Conservation (phyloP, 768 basidiomycete species). For the Psilocybe subaeruginosa region DNA sequence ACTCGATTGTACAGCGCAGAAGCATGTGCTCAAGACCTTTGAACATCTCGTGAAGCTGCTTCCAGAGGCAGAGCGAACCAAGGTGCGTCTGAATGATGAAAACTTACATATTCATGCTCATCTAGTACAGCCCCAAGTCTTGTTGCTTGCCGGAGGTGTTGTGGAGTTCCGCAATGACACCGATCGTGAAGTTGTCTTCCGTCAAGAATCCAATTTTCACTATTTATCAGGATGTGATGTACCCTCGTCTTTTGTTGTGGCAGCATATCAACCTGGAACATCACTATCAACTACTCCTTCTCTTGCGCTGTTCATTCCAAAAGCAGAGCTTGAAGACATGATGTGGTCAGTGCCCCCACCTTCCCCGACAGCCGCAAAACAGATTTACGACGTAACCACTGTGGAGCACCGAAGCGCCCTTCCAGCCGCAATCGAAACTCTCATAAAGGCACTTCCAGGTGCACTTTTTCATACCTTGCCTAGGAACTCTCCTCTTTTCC, state of each 20-base stretch:
- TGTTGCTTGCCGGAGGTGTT: slow-evolving; percentile 67
- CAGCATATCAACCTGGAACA: slow-evolving; percentile 56
- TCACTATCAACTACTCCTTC: slow-evolving; percentile 43
- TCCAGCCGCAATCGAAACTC: slow-evolving; percentile 43
- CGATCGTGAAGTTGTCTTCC: slow-evolving; percentile 76
- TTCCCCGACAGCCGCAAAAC: slow-evolving; percentile 50
- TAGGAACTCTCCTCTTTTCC: slow-evolving; percentile 51
- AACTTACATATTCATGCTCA: not conserved
- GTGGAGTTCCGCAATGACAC: slow-evolving; percentile 79
- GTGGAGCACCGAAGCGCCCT: slow-evolving; percentile 56
- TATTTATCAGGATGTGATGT: slow-evolving; percentile 83
- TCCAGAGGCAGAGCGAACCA: slow-evolving; percentile 49
- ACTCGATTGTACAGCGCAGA: slow-evolving; percentile 39
- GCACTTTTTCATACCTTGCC: slow-evolving; percentile 73
- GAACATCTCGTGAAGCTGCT: slow-evolving; percentile 51
- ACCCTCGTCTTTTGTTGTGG: slow-evolving; percentile 69
- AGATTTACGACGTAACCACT: slow-evolving; percentile 62
- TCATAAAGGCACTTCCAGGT: slow-evolving; percentile 50
- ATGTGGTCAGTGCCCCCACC: slow-evolving; percentile 92
- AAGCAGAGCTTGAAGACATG: slow-evolving; percentile 69
- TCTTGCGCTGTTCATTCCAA: slow-evolving; percentile 77
- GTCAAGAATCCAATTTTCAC: slow-evolving; percentile 83
- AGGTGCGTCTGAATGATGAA: slow-evolving; percentile 39
- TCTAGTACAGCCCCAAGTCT: slow-evolving; percentile 60
- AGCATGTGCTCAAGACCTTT: slow-evolving; percentile 59